phyloP scores from a whole-genome alignment of 176 grass and related monocot species.

The Tillandsia leiboldiana region DNA sequence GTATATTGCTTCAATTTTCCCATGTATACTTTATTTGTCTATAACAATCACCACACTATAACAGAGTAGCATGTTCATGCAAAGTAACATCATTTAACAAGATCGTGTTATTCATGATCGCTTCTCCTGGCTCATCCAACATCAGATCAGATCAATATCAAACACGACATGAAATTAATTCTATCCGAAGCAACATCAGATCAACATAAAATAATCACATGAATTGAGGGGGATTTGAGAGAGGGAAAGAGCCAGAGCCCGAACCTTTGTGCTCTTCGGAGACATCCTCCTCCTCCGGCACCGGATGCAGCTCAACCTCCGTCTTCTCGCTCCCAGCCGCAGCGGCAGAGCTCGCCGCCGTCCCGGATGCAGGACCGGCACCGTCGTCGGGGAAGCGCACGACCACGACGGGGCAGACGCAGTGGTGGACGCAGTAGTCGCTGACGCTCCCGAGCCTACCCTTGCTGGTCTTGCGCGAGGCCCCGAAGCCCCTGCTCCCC shows the following conservation, averaged over 20 bases:
- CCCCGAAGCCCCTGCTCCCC: constrained; percentile 90
- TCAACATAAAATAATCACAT: neutral
- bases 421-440: constrained; percentile 96
- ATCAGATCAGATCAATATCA: no score
- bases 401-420: constrained; percentile 86
- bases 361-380: constrained; percentile 11
- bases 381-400: constrained; percentile 58
- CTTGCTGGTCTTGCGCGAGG: constrained; percentile 46
- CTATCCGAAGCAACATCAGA: neutral
- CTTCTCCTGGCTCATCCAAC: no score
- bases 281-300: constrained; percentile 83
- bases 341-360: constrained; percentile 11
- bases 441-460: constrained; percentile 88
- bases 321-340: neutral
- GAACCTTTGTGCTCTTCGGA: constrained; percentile 65
- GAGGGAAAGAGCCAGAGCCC: neutral
- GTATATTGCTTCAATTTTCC: no score
- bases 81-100: no score
- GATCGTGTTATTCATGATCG: no score
- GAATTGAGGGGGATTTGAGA: neutral
- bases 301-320: constrained; percentile 50
- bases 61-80: no score
- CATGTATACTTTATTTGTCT: no score
- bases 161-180: no score
- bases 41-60: no score